Base-by-base conservation (phyloP, 805 yeast species). In the Sungouiella blattae region DNA sequence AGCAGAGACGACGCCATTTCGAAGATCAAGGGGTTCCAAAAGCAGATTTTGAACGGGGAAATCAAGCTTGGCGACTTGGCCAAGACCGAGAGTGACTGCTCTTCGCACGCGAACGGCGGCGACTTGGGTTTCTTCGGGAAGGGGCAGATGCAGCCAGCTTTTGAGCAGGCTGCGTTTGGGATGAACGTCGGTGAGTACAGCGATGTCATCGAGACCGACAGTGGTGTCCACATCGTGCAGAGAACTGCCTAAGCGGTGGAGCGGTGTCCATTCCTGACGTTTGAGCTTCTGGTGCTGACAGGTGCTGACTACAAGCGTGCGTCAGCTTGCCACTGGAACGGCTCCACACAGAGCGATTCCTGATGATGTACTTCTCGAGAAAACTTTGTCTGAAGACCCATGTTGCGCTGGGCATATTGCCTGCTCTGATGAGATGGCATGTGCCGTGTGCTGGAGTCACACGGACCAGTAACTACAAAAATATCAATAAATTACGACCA, bases 141-240 rank as follows among this genome's bases (percentile, higher is more conserved):
- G 41, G 96, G 96, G 26, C 88, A 83, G 50, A 93, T 93, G 98
- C 98, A 93, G 60, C 96, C 96, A 23, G 65, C 83, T 39, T 93
- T 93, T 54, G 98, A 93, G 60, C 80, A 80, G 40, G 95, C 93
- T 2, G 81, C 96, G 1, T 91, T 84, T 57, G 80, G 64, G 4
- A 67, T 93, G 46, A 77, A 85, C 45, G 80, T 87, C 14, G 96
- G 96, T 14, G 93, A 89, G 55, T 58, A 84, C 29, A 82, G 93
- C 52, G 84, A 77, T 28, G 76, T 88, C 18, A 84, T 93, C 11
- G 97, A 88, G 62, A 78, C 89, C 12, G 94, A 83, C 52, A 83
- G 94, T 47, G 98, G 98, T 15, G 80, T 87, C 32, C 98, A 93
- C 53, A 58, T 93, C 43, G 80, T 93, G 52, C 83, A 83, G 62